Percentiles rank a stretch among this genome's conserved stretches.
These are phyloP conservation scores for Skeletonema costatum DNA, from an alignment of 108 stramenopile genomes.

Conservation along the genomic window DNA sequence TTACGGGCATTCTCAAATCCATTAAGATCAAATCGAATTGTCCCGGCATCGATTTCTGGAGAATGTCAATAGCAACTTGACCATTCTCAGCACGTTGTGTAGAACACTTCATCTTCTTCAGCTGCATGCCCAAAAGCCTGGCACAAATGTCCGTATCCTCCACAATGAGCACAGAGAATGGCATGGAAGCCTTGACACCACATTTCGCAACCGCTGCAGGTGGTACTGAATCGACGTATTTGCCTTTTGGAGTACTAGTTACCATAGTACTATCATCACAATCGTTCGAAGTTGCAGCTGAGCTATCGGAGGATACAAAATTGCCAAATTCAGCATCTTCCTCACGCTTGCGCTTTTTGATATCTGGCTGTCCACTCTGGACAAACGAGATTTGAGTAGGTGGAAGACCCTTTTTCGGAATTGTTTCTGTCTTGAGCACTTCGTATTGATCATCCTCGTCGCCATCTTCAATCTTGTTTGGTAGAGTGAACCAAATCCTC, in stretches of 20 bases:
- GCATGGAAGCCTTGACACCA: conserved; percentile 33
- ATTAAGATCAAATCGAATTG: conserved; percentile 21
- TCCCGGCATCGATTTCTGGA: conserved; percentile 25
- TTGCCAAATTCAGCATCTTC: conserved; percentile 13
- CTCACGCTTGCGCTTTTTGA: conserved; percentile 13
- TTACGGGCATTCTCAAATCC: conserved; percentile 52
- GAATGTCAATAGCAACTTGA: conserved; percentile 47
- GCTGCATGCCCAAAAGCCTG: conserved; percentile 26
- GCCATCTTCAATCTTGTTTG: background rate
- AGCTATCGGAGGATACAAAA: conserved; percentile 7
- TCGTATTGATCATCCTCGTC: background rate
- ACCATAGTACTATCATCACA: background rate
- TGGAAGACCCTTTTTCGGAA: conserved; percentile 12
- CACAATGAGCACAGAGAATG: conserved; percentile 53
- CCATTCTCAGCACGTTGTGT: conserved; percentile 51
- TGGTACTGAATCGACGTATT: background rate
- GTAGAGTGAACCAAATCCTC: conserved; percentile 26
- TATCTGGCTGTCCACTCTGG: background rate
- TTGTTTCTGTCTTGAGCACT: conserved; percentile 14
- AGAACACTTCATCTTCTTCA: conserved; percentile 38
- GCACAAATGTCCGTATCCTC: conserved; percentile 64
- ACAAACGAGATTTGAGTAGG: conserved; percentile 8
- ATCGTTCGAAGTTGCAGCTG: background rate
- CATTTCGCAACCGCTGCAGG: conserved; percentile 30
- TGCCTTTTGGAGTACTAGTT: background rate